Conservation (phyloP, 805 yeast genomes). For the Starmerella potacharoeniae region DNA sequence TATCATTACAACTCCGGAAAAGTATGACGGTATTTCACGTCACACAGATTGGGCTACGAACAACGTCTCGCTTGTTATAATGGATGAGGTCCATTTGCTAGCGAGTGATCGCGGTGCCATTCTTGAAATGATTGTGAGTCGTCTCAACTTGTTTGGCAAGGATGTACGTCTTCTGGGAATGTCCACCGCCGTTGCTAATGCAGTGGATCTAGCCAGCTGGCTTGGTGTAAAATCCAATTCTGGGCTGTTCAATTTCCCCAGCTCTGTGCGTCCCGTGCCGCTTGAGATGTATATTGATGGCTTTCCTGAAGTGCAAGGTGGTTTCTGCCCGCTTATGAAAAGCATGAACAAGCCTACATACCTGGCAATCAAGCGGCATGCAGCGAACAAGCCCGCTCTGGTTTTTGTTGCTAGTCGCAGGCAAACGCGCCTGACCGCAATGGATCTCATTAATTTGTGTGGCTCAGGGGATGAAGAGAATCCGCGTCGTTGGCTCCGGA, state of each 20-base stretch:
- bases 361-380: slow-evolving; percentile 83
- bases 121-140: slow-evolving; percentile 78
- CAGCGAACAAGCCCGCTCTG: slow-evolving; percentile 72
- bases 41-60: slow-evolving; percentile 62
- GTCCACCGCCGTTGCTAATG: slow-evolving; percentile 80
- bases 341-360: slow-evolving; percentile 85
- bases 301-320: slow-evolving; percentile 64
- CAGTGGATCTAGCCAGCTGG: slow-evolving; percentile 80
- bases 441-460: slow-evolving; percentile 65
- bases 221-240: slow-evolving; percentile 44
- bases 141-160: slow-evolving; percentile 62
- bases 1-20: slow-evolving; percentile 74
- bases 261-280: slow-evolving; percentile 76
- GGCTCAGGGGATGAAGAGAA: slow-evolving; percentile 49
- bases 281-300: slow-evolving; percentile 81
- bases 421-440: slow-evolving; percentile 70
- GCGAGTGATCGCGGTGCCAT: slow-evolving; percentile 84
- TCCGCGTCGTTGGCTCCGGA: slow-evolving; percentile 52
- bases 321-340: slow-evolving; percentile 71
- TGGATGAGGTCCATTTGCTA: slow-evolving; percentile 76
- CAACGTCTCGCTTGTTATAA: slow-evolving; percentile 59
- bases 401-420: slow-evolving; percentile 79
- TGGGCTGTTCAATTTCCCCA: slow-evolving; percentile 71
- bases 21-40: slow-evolving; percentile 79
- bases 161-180: slow-evolving; percentile 58